Percentiles rank a stretch among this genome's conserved stretches.
phyloP scores from a whole-genome alignment of 352 stramenopile genomes.

The Phytophthora sansomeana region DNA sequence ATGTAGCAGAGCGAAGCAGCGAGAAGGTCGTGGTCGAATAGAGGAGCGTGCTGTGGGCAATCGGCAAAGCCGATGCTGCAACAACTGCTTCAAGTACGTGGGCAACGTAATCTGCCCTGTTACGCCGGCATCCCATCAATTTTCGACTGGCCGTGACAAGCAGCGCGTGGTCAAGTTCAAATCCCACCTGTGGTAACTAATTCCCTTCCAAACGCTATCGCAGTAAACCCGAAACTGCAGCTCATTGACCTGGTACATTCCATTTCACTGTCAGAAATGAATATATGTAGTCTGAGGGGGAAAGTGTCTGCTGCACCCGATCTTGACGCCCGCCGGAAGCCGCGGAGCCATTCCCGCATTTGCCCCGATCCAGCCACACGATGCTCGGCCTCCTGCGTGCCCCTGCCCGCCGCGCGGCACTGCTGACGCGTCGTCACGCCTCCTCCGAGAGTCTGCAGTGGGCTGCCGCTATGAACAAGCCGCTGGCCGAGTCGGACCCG shows the following conservation, averaged over 20 bases:
- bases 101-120: neutral
- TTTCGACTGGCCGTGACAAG: no score
- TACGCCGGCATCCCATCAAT: neutral
- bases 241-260: neutral
- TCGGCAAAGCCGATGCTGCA: conserved; percentile 10
- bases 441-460: conserved; percentile 71
- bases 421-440: conserved; percentile 48
- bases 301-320: conserved; percentile 9
- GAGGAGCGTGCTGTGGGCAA: neutral
- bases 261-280: neutral
- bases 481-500: conserved; percentile 91
- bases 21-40: conserved; percentile 29
- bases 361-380: conserved; percentile 17
- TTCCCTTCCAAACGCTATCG: no score
- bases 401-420: conserved; percentile 24
- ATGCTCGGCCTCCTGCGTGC: conserved; percentile 40
- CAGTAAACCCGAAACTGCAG: neutral
- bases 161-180: neutral
- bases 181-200: neutral
- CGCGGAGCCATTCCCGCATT: conserved; percentile 39
- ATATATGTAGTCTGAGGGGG: neutral
- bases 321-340: conserved; percentile 7
- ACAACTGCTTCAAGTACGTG: conserved; percentile 16
- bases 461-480: conserved; percentile 89
- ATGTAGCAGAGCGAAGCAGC: conserved; percentile 14